phyloP scores from a whole-genome alignment of 2,329 filamentous ascomycete species.

The Claviceps sp. region DNA sequence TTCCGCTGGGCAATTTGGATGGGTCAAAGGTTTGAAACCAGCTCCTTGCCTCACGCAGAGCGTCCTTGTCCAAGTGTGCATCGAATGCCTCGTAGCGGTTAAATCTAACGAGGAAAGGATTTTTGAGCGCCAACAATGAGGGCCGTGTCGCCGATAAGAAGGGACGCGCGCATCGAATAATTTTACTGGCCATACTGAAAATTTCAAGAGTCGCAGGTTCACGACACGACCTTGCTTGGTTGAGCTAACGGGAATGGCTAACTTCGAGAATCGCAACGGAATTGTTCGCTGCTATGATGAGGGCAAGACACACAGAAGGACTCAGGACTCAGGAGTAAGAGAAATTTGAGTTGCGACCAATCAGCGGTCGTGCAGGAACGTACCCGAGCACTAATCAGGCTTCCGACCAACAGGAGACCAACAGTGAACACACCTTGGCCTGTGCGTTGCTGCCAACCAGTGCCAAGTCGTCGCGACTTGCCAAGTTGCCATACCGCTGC shows the following conservation, averaged over 20 bases:
- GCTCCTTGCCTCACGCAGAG: constrained; percentile 35
- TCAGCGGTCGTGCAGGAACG: not conserved
- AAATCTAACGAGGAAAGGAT: constrained; percentile 8
- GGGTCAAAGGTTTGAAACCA: constrained; percentile 35
- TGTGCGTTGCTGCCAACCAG: not conserved
- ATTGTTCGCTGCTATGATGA: not conserved
- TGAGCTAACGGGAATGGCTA: not conserved
- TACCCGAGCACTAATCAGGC: not conserved
- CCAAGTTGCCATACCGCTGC: not conserved
- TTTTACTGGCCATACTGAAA: not conserved
- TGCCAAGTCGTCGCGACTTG: not conserved
- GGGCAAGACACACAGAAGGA: not conserved
- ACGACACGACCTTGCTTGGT: not conserved
- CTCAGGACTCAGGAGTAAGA: not conserved
- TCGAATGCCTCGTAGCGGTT: constrained; percentile 36
- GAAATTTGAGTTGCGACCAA: not conserved
- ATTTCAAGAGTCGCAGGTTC: not conserved
- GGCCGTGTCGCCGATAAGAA: not conserved
- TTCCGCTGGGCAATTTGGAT: constrained; percentile 34
- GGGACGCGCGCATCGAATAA: not conserved
- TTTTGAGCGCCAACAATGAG: not conserved
- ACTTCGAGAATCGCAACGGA: not conserved
- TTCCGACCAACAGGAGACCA: too few species aligned
- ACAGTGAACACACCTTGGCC: not conserved
- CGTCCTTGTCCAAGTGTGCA: constrained; percentile 33